These are phyloP conservation scores for Arthrobotrys sinensis DNA, from an alignment of 2,329 filamentous ascomycete species.

Conservation along the genomic window DNA sequence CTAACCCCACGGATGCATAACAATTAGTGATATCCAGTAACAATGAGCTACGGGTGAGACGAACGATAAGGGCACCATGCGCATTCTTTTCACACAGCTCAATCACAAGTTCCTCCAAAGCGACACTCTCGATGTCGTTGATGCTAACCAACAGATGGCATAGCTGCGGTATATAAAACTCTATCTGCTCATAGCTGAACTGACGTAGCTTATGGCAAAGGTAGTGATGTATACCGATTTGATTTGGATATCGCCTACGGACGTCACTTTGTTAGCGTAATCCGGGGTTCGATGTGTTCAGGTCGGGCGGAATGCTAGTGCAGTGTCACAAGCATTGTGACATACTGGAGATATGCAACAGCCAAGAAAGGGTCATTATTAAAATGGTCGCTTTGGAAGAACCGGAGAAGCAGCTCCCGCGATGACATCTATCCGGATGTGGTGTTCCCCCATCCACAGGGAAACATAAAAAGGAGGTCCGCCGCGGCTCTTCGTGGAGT, in stretches of 20 bases:
- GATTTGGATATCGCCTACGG: constrained; percentile 84
- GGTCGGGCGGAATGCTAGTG: constrained; percentile 62
- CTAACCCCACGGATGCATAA: constrained; percentile 68
- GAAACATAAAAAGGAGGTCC: constrained; percentile 51
- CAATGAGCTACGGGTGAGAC: constrained; percentile 65
- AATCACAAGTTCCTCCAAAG: constrained; percentile 87
- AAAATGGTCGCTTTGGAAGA: constrained; percentile 94
- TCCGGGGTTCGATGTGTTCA: constrained; percentile 46
- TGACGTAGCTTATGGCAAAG: constrained; percentile 89
- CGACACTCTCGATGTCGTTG: constrained; percentile 88
- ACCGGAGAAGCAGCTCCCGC: constrained; percentile 90
- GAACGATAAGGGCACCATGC: constrained; percentile 84
- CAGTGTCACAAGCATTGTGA: constrained; percentile 63
- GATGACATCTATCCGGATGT: constrained; percentile 71
- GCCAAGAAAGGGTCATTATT: constrained; percentile 90
- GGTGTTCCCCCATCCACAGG: constrained; percentile 56
- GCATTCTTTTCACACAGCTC: constrained; percentile 90
- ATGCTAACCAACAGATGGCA: constrained; percentile 90
- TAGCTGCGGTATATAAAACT: constrained; percentile 90
- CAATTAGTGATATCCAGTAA: constrained; percentile 59
- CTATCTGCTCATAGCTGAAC: constrained; percentile 91
- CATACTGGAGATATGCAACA: constrained; percentile 89
- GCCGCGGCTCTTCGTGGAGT: constrained; percentile 51
- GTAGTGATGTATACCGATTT: constrained; percentile 91
- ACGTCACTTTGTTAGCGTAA: constrained; percentile 62